Evolutionary conservation across 2,329 filamentous ascomycete genomes (phyloP), one percentile per base, ranked within the genome.

Genomic region (Nectriaceae sp.): DNA sequence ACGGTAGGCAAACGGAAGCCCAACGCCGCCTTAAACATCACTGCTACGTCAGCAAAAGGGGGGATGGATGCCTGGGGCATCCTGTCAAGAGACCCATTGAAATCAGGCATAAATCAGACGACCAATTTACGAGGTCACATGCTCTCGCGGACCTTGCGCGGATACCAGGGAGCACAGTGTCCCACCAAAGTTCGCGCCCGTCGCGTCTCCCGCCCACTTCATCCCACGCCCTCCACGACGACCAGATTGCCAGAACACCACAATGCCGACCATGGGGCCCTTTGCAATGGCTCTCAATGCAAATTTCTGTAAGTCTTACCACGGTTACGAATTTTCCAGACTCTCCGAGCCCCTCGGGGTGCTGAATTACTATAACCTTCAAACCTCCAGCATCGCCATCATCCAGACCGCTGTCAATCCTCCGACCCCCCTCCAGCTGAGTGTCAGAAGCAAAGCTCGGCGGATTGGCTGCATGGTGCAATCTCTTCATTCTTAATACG

Each of bases 161-260:
- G 62, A 52, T 55, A 56, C 60, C 53, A 52, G 54, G 63, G 55
- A 51, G 44, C 60, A 64, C 63, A 56, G 59, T 59, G 59, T 58
- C 60, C 65, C 65, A 62, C 66, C 61, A 67, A 65, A 64, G 52
- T 66, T 65, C 69, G 69, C 69, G 69, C 64, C 67, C 63, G 68
- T 70, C 73, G 72, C 72, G 73, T 73, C 69, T 70, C 65, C 68
- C 69, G 57, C 60, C 63, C 62, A 71, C 69, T 57, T 70, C 68
- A 66, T 64, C 58, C 59, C 64, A 67, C 65, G 59, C 67, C 70
- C 70, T 65, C 68, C 65, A 64, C 50, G 51, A 67, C 55, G 49
- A 45, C 40, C 19, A 43, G 40, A 16, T 24, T 21, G 16, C 29
- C 49, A 50, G 44, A 50, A 47, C 18, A 50, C 21, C 43, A 15